phyloP scores from a whole-genome alignment of 768 basidiomycete species.

The Chalciporus piperatus region DNA sequence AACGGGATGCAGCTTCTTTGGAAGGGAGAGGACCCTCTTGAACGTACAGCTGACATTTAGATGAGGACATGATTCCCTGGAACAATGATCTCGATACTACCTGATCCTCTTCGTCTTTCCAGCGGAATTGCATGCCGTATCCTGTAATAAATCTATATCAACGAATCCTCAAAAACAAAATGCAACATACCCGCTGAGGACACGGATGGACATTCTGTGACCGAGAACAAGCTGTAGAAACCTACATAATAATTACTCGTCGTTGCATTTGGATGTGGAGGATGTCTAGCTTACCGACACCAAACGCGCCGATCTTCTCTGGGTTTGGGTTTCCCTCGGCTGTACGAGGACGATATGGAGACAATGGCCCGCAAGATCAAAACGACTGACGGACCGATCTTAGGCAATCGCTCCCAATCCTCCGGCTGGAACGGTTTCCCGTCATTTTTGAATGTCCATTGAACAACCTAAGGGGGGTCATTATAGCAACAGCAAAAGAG shows the following conservation, averaged over 20 bases:
- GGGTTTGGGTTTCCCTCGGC: conserved; percentile 95
- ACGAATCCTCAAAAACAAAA: conserved; percentile 15
- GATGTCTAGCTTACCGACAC: conserved; percentile 51
- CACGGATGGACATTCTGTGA: conserved; percentile 76
- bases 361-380: neutral
- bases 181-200: conserved; percentile 59
- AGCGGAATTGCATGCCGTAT: conserved; percentile 91
- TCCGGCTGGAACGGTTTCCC: conserved; percentile 77
- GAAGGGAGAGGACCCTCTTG: conserved; percentile 61
- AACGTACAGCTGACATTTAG: conserved; percentile 59
- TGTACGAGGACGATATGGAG: conserved; percentile 20
- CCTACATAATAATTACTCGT: conserved; percentile 31
- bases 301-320: conserved; percentile 91
- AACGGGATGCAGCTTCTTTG: conserved; percentile 25
- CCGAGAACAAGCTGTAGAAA: conserved; percentile 73
- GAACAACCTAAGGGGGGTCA: conserved; percentile 49
- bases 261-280: neutral
- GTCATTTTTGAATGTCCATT: conserved; percentile 86
- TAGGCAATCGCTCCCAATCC: conserved; percentile 87
- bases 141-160: conserved; percentile 35
- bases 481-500: neutral
- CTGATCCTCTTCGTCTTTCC: conserved; percentile 75
- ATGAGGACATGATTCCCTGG: neutral
- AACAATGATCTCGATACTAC: conserved; percentile 39
- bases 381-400: conserved; percentile 57